Percentiles rank a stretch among this genome's conserved stretches.
Conservation (phyloP, 2,329 filamentous ascomycete species). For the Verticillium dahliae region DNA sequence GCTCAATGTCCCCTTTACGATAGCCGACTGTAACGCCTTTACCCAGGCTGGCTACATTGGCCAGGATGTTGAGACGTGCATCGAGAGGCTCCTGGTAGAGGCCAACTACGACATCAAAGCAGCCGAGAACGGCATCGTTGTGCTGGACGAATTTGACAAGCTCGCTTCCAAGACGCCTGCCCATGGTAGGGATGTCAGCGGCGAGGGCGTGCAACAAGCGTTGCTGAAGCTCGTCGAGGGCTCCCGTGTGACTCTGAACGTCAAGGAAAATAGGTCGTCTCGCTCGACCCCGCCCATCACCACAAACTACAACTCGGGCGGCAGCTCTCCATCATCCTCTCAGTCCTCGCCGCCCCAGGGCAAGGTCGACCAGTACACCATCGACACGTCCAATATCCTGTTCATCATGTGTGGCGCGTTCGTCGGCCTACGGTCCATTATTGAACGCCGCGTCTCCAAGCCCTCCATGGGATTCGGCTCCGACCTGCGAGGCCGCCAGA, state of each 20-base stretch:
- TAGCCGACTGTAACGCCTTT: slow-evolving; percentile 92
- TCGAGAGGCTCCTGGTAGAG: slow-evolving; percentile 83
- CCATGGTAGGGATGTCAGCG: slow-evolving; percentile 89
- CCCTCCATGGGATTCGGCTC: slow-evolving; percentile 88
- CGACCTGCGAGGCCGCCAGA: slow-evolving; percentile 56
- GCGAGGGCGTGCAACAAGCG: slow-evolving; percentile 94
- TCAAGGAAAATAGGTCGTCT: slow-evolving; percentile 67
- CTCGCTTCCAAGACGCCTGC: slow-evolving; percentile 82
- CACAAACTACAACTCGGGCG: slow-evolving; percentile 39
- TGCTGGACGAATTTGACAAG: slow-evolving; percentile 96
- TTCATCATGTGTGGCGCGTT: slow-evolving; percentile 98
- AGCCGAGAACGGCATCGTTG: slow-evolving; percentile 88
- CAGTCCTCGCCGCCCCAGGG: slow-evolving; percentile 38
- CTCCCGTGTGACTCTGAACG: slow-evolving; percentile 84
- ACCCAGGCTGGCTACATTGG: slow-evolving; percentile 97
- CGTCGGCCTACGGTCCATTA: slow-evolving; percentile 80
- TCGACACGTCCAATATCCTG: slow-evolving; percentile 92
- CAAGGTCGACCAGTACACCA: slow-evolving; percentile 60
- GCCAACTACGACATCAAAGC: slow-evolving; percentile 81
- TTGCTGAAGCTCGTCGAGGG: slow-evolving; percentile 94
- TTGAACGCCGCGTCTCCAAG: slow-evolving; percentile 81
- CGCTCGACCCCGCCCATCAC: slow-evolving; percentile 46
- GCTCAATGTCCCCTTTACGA: slow-evolving; percentile 91
- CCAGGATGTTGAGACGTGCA: slow-evolving; percentile 93
- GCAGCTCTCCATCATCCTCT: slow-evolving; percentile 37